Evolutionary conservation across 2,329 filamentous ascomycete genomes (phyloP).

Genomic region (Emericellopsis atlantica): DNA sequence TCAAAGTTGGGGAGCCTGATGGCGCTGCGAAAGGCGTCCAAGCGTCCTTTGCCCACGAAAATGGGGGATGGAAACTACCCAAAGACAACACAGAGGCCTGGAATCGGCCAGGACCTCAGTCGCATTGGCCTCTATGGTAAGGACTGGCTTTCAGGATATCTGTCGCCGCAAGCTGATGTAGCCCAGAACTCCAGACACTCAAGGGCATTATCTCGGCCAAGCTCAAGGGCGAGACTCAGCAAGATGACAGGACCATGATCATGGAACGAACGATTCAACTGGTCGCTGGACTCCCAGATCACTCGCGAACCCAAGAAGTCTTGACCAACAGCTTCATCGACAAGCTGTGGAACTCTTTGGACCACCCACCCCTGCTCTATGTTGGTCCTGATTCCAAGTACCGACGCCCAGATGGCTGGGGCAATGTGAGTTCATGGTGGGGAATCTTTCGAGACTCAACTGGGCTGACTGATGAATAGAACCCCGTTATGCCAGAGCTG

Average conservation of each 20-base stretch:
- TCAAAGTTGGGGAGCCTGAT: slow-evolving; percentile 13
- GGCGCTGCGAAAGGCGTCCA: slow-evolving; percentile 31
- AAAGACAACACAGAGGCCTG: slow-evolving; percentile 30
- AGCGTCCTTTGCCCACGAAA: slow-evolving; percentile 49
- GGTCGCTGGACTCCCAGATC: slow-evolving; percentile 49
- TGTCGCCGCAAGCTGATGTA: slow-evolving; percentile 1
- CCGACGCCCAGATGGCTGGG: slow-evolving; percentile 56
- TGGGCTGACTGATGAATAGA: slow-evolving; percentile 22
- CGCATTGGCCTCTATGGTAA: slow-evolving; percentile 34
- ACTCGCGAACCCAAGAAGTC: slow-evolving; percentile 46
- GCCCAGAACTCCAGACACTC: slow-evolving; percentile 49
- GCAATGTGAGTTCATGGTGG: slow-evolving; percentile 29
- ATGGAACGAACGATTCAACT: slow-evolving; percentile 65
- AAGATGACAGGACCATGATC: slow-evolving; percentile 66
- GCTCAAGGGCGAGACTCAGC: slow-evolving; percentile 46
- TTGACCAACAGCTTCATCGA: slow-evolving; percentile 57
- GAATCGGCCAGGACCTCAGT: slow-evolving; percentile 43
- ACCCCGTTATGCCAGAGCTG: slow-evolving; percentile 50
- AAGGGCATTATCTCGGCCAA: slow-evolving; percentile 47
- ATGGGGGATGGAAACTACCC: slow-evolving; percentile 51
- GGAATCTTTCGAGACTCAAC: background rate
- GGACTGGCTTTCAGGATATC: background rate
- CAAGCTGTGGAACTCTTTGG: slow-evolving; percentile 57
- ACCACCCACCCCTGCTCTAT: slow-evolving; percentile 59
- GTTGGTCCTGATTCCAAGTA: slow-evolving; percentile 51